Percentiles rank a stretch among this genome's conserved stretches.
phyloP scores from a whole-genome alignment of 164 flowering plant species.

The Piper longum region DNA sequence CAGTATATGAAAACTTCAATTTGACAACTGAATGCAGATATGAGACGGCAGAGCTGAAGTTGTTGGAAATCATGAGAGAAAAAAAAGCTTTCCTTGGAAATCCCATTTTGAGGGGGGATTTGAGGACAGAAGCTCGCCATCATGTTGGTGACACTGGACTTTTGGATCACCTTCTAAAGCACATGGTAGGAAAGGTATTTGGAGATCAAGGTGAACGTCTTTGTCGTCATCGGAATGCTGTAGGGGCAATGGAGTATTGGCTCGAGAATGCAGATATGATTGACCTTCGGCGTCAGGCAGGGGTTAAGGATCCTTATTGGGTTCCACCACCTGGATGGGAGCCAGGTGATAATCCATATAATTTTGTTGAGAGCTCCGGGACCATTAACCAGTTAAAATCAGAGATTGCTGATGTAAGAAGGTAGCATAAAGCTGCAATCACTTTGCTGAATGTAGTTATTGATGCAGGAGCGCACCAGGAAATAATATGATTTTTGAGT shows the following conservation, averaged over 20 bases:
- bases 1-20: not conserved
- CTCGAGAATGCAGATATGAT: conserved; percentile 58
- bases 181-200: conserved; percentile 66
- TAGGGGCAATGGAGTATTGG: conserved; percentile 95
- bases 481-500: too few relatives aligned
- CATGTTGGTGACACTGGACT: conserved; percentile 81
- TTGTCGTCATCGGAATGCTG: conserved; percentile 62
- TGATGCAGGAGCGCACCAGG: not conserved
- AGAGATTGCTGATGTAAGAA: not conserved
- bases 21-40: conserved; percentile 31
- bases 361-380: not conserved
- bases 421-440: not conserved
- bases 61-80: conserved; percentile 53
- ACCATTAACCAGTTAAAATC: not conserved
- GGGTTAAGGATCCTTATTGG: conserved; percentile 76
- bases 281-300: conserved; percentile 52
- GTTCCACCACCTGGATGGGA: conserved; percentile 72
- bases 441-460: not conserved
- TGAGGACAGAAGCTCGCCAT: conserved; percentile 64
- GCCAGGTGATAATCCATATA: conserved; percentile 46
- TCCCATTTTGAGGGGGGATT: conserved; percentile 50
- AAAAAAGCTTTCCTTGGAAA: conserved; percentile 42
- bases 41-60: conserved; percentile 45
- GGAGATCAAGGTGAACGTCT: conserved; percentile 62
- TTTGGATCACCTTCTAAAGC: conserved; percentile 77